A percentile compares a stretch with the other conserved stretches of the same genome.
Evolutionary conservation across 2,329 filamentous ascomycete species (phyloP).

Genomic region (Tolypocladium paradoxum): DNA sequence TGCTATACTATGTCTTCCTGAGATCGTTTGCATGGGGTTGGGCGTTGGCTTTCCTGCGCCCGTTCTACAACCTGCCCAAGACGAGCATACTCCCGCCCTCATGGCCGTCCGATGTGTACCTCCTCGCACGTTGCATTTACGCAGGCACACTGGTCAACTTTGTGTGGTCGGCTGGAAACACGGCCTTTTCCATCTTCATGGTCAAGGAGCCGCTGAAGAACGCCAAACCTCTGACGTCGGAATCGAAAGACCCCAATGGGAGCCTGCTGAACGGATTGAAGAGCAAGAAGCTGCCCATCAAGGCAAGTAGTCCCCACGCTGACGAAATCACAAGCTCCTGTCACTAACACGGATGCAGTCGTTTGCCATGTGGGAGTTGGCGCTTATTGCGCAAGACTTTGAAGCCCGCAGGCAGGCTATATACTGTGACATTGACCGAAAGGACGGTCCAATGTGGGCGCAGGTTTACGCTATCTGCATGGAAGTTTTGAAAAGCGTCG

Average conservation of each 20-base stretch:
- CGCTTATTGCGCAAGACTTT: constrained; percentile 65
- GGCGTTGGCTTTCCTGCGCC: constrained; percentile 58
- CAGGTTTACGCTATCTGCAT: constrained; percentile 65
- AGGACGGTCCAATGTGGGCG: constrained; percentile 69
- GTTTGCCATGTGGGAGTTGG: constrained; percentile 88
- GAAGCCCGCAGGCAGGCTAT: constrained; percentile 68
- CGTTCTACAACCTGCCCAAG: constrained; percentile 66
- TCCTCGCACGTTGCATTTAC: constrained; percentile 44
- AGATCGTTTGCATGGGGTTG: constrained; percentile 56
- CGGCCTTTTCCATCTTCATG: constrained; percentile 71
- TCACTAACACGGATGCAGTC: constrained; percentile 33
- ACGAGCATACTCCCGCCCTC: constrained; percentile 51
- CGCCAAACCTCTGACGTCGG: constrained; percentile 68
- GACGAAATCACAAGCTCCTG: background rate
- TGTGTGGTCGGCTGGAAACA: constrained; percentile 69
- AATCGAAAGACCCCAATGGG: constrained; percentile 85
- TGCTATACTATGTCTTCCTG: constrained; percentile 53
- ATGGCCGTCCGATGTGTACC: constrained; percentile 45
- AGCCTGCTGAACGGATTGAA: constrained; percentile 77
- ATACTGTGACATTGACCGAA: constrained; percentile 78
- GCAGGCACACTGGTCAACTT: constrained; percentile 58
- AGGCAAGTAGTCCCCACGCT: constrained; percentile 33
- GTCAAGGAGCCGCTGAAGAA: constrained; percentile 75
- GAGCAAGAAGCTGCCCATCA: constrained; percentile 68
- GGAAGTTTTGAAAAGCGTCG: constrained; percentile 56